Evolutionary conservation across 176 grass and related monocot species (phyloP).

Genomic region (Melocanna baccifera): DNA sequence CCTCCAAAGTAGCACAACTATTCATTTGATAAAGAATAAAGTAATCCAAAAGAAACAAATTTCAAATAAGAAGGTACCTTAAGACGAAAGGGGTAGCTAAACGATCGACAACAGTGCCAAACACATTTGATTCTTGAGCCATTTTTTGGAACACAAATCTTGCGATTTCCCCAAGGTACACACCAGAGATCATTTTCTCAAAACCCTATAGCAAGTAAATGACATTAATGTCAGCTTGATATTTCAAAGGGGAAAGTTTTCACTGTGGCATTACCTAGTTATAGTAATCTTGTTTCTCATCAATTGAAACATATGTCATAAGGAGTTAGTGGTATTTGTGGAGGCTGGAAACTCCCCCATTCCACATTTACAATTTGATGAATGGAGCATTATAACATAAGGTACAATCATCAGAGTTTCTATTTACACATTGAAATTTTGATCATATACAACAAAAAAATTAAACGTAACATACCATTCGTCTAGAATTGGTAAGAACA

Average conservation of each 20-base stretch:
- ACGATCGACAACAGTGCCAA: constrained; percentile 39
- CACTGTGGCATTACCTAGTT: constrained; percentile 56
- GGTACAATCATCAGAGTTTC: neutral
- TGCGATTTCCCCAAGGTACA: constrained; percentile 89
- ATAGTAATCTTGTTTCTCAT: constrained; percentile 47
- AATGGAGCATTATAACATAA: neutral
- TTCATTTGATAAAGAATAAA: neutral
- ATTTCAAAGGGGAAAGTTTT: neutral
- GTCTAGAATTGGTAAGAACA: constrained; percentile 54
- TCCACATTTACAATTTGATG: constrained; percentile 85
- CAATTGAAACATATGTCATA: constrained; percentile 71
- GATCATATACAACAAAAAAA: neutral
- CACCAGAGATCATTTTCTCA: constrained; percentile 90
- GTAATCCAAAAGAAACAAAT: neutral
- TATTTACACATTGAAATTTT: neutral
- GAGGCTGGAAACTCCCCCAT: constrained; percentile 88
- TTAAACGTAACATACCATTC: constrained; percentile 53
- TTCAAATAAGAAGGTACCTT: constrained; percentile 44
- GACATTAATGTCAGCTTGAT: neutral
- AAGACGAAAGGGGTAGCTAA: constrained; percentile 62
- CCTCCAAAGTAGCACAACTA: too few relatives aligned
- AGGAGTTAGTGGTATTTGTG: constrained; percentile 70
- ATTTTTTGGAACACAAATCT: constrained; percentile 66
- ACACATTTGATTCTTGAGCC: constrained; percentile 60
- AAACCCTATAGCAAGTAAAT: constrained; percentile 49